Evolutionary conservation across 257 asterid species (phyloP), one percentile per base, ranked within the genome.

Genomic region (Plectranthus barbatus): DNA sequence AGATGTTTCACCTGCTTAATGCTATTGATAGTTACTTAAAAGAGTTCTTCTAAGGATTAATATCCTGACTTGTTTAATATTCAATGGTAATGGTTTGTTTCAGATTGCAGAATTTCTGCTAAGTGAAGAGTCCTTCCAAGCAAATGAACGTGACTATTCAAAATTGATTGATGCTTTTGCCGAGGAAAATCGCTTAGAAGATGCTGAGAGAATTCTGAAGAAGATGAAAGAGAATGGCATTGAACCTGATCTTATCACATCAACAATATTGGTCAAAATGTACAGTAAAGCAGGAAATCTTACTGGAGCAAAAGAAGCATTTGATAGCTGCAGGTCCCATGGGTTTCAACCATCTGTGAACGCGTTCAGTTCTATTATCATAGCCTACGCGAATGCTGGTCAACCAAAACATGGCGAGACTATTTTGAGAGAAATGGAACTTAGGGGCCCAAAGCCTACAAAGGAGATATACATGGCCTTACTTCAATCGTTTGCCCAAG

Each of bases 31-130:
- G 19, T 26, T 45, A 7, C 51, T 17, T n/a, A 9, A 4, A 9
- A 41, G 34, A 53, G 24, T 50, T 20, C 17, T 26, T 49, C 8
- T 4, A 3, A 45, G 9, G n/a, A 24, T 62, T 59, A 8, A 9
- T 34, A 24, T 58, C 37, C 36, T 4, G 17, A 45, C 70, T 47
- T 65, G 40, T 56, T 12, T 48, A 57, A 54, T 12, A 12, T 66
- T 62, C 54, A 53, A 31, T 57, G 18, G 5, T 17, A 19, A 37
- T 53, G 34, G 26, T 36, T 10, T 36, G 26, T 24, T 77, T 71
- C 55, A 92, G 99, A 69, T 92, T 82, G 80, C 95, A 74, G 99
- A 92, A 75, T 74, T 62, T 67, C 73, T 80, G 52, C 95, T 92
- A 19, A 70, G 33, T 65, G 96, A 89, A 70, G 84, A 72, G 64